Percentiles rank a stretch among this genome's conserved stretches.
Evolutionary conservation across 2,329 filamentous ascomycete species (phyloP).

Genomic region (Colletotrichum musicola): DNA sequence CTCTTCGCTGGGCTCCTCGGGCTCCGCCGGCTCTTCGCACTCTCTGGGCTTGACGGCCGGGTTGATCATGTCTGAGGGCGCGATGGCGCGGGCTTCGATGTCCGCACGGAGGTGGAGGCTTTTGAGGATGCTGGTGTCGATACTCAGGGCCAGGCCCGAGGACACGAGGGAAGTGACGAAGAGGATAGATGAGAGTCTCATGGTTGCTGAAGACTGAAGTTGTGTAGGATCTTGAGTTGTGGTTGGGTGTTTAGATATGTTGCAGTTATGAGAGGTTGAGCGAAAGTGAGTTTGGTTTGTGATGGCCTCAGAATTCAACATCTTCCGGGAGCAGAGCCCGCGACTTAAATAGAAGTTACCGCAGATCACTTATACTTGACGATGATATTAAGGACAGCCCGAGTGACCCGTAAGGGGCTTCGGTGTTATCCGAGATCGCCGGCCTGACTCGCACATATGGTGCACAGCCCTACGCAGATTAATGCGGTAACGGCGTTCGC

Average conservation of each 20-base stretch:
- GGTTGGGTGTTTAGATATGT: not conserved
- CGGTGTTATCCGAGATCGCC: not conserved
- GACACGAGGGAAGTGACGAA: not conserved
- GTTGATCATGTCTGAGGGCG: conserved; percentile 2
- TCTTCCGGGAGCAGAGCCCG: not conserved
- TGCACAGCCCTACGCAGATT: conserved; percentile 22
- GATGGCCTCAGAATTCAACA: not conserved
- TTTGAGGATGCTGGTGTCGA: conserved; percentile 3
- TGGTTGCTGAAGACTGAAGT: not conserved
- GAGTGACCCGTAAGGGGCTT: not conserved
- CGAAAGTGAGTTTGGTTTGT: not conserved
- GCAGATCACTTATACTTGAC: not conserved
- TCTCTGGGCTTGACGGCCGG: conserved; percentile 4
- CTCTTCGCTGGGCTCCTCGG: conserved; percentile 18
- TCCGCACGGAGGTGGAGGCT: not conserved
- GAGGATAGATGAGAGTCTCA: not conserved
- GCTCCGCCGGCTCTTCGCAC: conserved; percentile 24
- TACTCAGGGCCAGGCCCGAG: conserved; percentile 1
- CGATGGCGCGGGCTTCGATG: not conserved
- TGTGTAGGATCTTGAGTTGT: not conserved
- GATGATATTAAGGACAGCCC: not conserved
- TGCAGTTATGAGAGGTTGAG: not conserved
- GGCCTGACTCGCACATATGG: conserved; percentile 3
- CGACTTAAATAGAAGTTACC: not conserved
- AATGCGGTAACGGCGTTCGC: conserved; percentile 6